A percentile compares a stretch with the other conserved stretches of the same genome.
phyloP scores from a whole-genome alignment of 2,329 filamentous ascomycete species.

The Didymella keratinophila region DNA sequence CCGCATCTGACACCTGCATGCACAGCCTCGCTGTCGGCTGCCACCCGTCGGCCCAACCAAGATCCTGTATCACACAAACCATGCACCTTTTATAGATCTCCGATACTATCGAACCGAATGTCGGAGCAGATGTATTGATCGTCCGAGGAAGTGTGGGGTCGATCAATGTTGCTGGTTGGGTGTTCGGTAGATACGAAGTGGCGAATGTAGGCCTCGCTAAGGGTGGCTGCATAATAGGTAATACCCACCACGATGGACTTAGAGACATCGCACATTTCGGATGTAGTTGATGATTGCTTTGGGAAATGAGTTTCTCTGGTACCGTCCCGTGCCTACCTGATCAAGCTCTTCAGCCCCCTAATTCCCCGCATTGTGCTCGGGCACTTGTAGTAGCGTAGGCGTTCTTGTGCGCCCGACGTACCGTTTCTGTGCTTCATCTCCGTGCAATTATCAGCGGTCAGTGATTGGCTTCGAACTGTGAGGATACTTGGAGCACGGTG shows the following conservation, averaged over 20 bases:
- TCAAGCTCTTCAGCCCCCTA: conserved; percentile 32
- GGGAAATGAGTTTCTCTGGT: neutral
- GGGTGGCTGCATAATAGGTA: neutral
- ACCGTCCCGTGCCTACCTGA: conserved; percentile 15
- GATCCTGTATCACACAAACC: conserved; percentile 9
- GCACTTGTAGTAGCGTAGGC: conserved; percentile 19
- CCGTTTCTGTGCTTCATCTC: conserved; percentile 11
- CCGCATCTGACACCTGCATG: conserved; percentile 30
- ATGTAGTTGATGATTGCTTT: neutral
- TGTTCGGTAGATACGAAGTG: conserved; percentile 11
- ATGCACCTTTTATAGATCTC: conserved; percentile 24
- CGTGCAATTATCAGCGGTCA: neutral
- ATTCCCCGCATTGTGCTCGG: conserved; percentile 21
- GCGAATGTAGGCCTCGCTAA: conserved; percentile 1
- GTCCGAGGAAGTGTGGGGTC: neutral
- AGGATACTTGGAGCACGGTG: neutral
- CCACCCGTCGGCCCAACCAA: conserved; percentile 13
- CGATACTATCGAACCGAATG: neutral
- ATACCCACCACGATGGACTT: neutral
- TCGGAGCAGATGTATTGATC: neutral
- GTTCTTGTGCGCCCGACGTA: conserved; percentile 8
- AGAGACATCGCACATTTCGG: neutral
- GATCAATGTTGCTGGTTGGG: neutral
- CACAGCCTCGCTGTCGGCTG: conserved; percentile 28
- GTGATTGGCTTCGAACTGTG: neutral